Base-by-base conservation (phyloP, 1,284 basidiomycete species). In the Trichosporon sp. region DNA sequence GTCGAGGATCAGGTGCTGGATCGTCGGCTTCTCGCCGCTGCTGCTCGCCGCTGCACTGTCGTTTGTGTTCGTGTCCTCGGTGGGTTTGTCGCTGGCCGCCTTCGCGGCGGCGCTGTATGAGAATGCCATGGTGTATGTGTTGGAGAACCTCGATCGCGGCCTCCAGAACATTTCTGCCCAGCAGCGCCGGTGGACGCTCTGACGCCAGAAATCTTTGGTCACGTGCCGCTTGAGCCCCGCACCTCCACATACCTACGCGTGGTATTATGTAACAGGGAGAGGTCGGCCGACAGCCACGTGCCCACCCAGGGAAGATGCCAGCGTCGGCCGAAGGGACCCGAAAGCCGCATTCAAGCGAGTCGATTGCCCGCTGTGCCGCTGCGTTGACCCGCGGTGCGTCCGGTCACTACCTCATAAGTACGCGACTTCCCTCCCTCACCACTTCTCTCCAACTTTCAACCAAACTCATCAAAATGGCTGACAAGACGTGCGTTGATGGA, bases 1-100 rank as follows among this genome's bases (percentile, higher is more conserved):
- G 87, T 98, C 95, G 66, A 98, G 89, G 7, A 98, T 90, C 11
- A 98, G 87, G 73, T 88, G 88, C 81, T 88, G 90, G 83, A 93
- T 83, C 9, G 74, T 75, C 15, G 18, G 32, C 32, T 72, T 53
- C 2, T 60, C 56, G 51, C 68, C 62, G 32, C 65, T 62, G 32
- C 42, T 35, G 32, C 64, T 32, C 21, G 62, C 44, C 9, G 44
- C 62, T 42, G 53, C 15, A 21, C 23, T 42, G 53, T 56, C 12
- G 5, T 31, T 11, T 1, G 66, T 3, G 51, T n/a, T 18, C 8
- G 44, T 21, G 11, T 11, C 25, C 2, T 58, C 42, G 25, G 21
- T 32, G 21, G 63, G 23, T 32, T 64, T 38, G 60, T 44, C 25
- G 65, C 23, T 27, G 29, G 62, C 56, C 29, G 56, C 56, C 15